Evolutionary conservation across 495 filamentous ascomycete genomes (phyloP), one percentile per base, ranked within the genome.

Genomic region (Tuber umbilicatum): DNA sequence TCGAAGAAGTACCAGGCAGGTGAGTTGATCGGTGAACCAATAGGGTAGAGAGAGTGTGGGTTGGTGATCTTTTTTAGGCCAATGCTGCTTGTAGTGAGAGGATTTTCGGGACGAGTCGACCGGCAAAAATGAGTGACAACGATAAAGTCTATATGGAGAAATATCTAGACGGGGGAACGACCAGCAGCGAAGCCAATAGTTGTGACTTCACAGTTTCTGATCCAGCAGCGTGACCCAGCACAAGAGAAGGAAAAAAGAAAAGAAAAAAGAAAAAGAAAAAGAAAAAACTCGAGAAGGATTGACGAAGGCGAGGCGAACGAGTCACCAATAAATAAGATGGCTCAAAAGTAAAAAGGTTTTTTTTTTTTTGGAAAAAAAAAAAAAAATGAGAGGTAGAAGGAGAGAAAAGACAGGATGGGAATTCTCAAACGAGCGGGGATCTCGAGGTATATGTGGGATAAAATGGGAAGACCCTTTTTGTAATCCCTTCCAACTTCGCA

Each of bases 191-290:
- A 74, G 75, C 77, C 77, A 79, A 78, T 75, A 78, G 71, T 21
- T 73, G 75, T 64, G 55, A 64, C 77, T 79, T 74, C 72, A 78
- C 72, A 79, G 69, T 64, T 70, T 74, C 77, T 74, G 76, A 79
- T 78, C 77, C 77, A 79, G 75, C 77, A 79, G 77, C 77, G 77
- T 79, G 77, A 79, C 75, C 77, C 77, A 79, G 77, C 78, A 74
- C 78, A 74, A 72, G 69, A 73, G 72, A 78, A 73, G 70, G 72
- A 55, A 50, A 75, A 55, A 42, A 75, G 41, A 71, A 41, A 72
- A 70, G 39, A 80, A 78, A 71, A 74, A 76, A 3, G 9, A 9
- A 40, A 47, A 80, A 69, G 72, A 71, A 73, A 78, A 42, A 64
- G 60, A 73, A 72, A 79, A 74, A 72, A 16, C 55, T 64, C 55